Conservation (phyloP, 1,284 basidiomycete genomes). For the Fomitopsis betulina region DNA sequence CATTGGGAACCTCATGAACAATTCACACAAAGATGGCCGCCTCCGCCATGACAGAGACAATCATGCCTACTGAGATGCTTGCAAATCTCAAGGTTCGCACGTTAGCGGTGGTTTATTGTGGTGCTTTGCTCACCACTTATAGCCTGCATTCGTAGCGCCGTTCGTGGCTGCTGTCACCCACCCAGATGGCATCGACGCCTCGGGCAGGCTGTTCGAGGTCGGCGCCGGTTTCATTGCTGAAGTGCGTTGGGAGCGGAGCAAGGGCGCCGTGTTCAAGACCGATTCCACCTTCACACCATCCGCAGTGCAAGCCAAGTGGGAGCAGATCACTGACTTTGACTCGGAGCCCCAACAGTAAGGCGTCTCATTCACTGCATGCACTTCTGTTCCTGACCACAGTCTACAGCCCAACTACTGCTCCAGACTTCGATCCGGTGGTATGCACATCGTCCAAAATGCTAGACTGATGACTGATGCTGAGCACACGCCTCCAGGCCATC, state of each 20-base stretch:
- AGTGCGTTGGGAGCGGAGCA: constrained; percentile 90
- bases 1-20: not conserved
- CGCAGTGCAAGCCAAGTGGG: constrained; percentile 83
- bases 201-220: constrained; percentile 89
- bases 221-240: constrained; percentile 94
- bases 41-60: constrained; percentile 89
- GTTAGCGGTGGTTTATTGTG: not conserved
- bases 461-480: not conserved
- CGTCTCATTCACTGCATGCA: not conserved
- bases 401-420: constrained; percentile 59
- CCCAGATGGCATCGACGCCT: constrained; percentile 78
- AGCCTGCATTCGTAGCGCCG: constrained; percentile 93
- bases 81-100: constrained; percentile 71
- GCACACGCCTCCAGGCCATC: constrained; percentile 40
- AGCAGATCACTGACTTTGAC: constrained; percentile 79
- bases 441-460: not conserved
- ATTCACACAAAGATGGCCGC: constrained; percentile 69
- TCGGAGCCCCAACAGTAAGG: constrained; percentile 65
- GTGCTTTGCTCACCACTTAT: not conserved
- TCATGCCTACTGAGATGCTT: constrained; percentile 98
- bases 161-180: constrained; percentile 80
- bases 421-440: constrained; percentile 70
- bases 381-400: not conserved
- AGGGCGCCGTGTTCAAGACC: constrained; percentile 87
- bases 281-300: constrained; percentile 92